Evolutionary conservation across 257 asterid species (phyloP).

Genomic region (Parsonsia alboflavescens): DNA sequence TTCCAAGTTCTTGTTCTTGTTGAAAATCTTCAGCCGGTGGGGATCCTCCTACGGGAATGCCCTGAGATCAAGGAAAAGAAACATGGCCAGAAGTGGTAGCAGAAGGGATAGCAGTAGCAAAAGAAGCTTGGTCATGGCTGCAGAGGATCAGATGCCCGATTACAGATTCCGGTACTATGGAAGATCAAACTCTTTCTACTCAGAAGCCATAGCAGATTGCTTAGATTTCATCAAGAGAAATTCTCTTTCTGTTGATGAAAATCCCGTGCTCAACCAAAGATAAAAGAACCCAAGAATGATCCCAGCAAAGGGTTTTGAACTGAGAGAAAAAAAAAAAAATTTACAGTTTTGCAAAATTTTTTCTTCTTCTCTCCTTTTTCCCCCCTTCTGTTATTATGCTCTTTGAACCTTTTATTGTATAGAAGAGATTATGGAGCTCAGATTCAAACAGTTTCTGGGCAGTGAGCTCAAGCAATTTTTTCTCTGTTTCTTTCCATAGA

Average conservation of each 20-base stretch:
- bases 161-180: slow-evolving; percentile 23
- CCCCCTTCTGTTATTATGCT: background rate
- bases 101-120: slow-evolving; percentile 3
- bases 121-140: slow-evolving; percentile 10
- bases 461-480: slow-evolving; percentile 3
- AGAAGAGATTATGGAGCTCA: background rate
- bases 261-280: slow-evolving; percentile 26
- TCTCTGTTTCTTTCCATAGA: background rate
- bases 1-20: slow-evolving; percentile 27
- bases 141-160: too few species aligned
- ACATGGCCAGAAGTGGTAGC: slow-evolving; percentile 5
- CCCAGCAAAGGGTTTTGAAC: background rate
- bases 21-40: slow-evolving; percentile 24
- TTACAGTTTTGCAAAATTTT: background rate
- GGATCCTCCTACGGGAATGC: slow-evolving; percentile 26
- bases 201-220: slow-evolving; percentile 56
- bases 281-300: background rate
- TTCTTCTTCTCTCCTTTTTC: background rate
- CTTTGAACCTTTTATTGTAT: slow-evolving; percentile 4
- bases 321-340: too few species aligned
- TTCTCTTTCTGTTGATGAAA: slow-evolving; percentile 47
- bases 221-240: slow-evolving; percentile 55
- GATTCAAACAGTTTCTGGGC: background rate
- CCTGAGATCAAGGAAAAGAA: slow-evolving; percentile 18
- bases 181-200: slow-evolving; percentile 48